Conservation (phyloP, 352 stramenopile genomes). For the Globisporangium carolinianum region DNA sequence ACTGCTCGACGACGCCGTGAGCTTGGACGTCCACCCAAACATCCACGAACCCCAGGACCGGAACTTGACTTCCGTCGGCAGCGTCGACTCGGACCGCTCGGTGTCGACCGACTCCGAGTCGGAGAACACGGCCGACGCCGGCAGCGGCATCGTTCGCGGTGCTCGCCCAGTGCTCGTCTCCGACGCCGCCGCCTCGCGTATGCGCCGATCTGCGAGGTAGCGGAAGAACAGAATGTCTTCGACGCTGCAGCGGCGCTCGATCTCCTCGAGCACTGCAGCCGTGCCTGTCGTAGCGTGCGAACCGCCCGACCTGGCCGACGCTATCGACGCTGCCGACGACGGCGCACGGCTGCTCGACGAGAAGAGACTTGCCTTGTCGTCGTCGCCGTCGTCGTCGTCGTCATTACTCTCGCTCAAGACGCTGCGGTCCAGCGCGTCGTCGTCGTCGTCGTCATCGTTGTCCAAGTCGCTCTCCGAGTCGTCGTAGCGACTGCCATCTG, state of each 20-base stretch:
- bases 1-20: conserved; percentile 25
- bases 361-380: conserved; percentile 12
- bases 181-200: conserved; percentile 17
- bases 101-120: conserved; percentile 80
- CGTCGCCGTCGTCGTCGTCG: conserved; percentile 6
- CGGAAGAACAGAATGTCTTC: conserved; percentile 86
- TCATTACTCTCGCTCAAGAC: conserved; percentile 3
- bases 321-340: not conserved
- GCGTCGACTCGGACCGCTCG: conserved; percentile 56
- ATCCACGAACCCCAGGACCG: conserved; percentile 80
- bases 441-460: conserved; percentile 35
- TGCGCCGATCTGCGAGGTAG: conserved; percentile 59
- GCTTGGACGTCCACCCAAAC: conserved; percentile 79
- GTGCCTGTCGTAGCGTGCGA: not conserved
- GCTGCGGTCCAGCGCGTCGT: not conserved
- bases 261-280: conserved; percentile 44
- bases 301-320: conserved; percentile 2
- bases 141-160: conserved; percentile 30
- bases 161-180: conserved; percentile 12
- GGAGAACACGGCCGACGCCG: conserved; percentile 41
- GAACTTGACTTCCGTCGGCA: conserved; percentile 70
- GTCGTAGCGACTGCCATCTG: conserved; percentile 26
- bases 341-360: not conserved
- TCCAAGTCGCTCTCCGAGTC: conserved; percentile 58
- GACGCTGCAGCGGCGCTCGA: conserved; percentile 60